Conservation (phyloP, 768 basidiomycete genomes). For the Royoungia palumana region DNA sequence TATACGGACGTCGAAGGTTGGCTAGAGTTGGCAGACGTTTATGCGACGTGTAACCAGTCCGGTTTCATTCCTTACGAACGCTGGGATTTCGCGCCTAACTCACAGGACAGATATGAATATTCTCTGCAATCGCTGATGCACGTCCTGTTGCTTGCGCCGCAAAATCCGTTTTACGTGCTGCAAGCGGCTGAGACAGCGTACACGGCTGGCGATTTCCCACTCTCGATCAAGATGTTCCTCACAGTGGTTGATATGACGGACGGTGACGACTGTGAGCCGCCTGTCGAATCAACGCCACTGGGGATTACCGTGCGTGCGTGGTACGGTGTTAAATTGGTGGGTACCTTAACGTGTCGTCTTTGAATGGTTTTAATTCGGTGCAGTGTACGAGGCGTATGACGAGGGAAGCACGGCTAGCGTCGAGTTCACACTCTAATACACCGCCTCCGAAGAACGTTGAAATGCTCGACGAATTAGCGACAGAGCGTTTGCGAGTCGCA, state of each 20-base stretch:
- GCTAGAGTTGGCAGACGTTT: conserved; percentile 82
- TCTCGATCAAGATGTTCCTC: conserved; percentile 79
- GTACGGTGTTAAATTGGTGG: conserved; percentile 79
- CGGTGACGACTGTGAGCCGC: conserved; percentile 45
- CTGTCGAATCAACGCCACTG: conserved; percentile 48
- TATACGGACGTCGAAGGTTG: conserved; percentile 88
- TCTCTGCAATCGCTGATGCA: conserved; percentile 79
- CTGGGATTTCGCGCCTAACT: not conserved
- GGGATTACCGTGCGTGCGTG: conserved; percentile 69
- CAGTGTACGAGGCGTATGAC: conserved; percentile 63
- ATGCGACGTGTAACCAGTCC: conserved; percentile 71
- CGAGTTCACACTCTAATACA: conserved; percentile 57
- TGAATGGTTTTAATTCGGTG: conserved; percentile 5
- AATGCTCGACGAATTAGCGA: conserved; percentile 67
- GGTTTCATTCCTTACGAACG: conserved; percentile 23
- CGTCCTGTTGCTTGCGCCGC: conserved; percentile 75
- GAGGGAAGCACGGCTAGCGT: conserved; percentile 35
- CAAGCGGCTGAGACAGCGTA: conserved; percentile 88
- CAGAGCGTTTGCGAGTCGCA: conserved; percentile 61
- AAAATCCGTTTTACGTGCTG: conserved; percentile 83
- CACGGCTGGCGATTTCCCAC: conserved; percentile 67
- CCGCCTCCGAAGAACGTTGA: conserved; percentile 50
- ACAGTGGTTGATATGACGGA: conserved; percentile 77
- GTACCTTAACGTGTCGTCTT: conserved; percentile 20
- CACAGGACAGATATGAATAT: conserved; percentile 54